Evolutionary conservation across 1,284 basidiomycete genomes (phyloP).

Genomic region (Trichosporon inkin): DNA sequence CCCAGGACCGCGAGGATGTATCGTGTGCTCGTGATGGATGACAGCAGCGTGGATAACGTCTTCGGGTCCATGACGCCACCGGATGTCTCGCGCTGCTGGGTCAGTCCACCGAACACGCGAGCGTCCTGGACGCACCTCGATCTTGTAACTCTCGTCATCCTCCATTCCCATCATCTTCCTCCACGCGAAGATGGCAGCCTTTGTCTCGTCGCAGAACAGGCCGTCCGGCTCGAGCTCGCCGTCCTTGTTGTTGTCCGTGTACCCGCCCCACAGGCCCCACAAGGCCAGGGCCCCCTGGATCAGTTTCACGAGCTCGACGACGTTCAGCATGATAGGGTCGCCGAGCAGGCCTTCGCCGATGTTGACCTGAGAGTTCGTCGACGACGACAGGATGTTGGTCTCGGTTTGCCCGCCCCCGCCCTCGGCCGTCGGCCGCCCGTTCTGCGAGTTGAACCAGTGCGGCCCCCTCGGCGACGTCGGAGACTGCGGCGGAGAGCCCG

Average conservation of each 20-base stretch:
- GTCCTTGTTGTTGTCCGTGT: constrained; percentile 11
- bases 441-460: not conserved
- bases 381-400: not conserved
- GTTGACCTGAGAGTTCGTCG: not conserved
- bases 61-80: constrained; percentile 47
- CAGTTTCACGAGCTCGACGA: constrained; percentile 42
- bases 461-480: constrained; percentile 13
- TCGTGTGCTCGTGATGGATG: constrained; percentile 40
- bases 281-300: constrained; percentile 40
- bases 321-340: constrained; percentile 35
- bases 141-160: constrained; percentile 37
- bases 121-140: constrained; percentile 34
- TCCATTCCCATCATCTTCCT: constrained; percentile 46
- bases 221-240: constrained; percentile 38
- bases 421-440: not conserved
- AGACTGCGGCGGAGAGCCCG: constrained; percentile 30
- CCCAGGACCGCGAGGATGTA: constrained; percentile 40
- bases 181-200: constrained; percentile 41
- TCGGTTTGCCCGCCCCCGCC: not conserved
- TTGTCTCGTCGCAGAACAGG: constrained; percentile 48
- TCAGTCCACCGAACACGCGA: not conserved
- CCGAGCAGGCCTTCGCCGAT: not conserved
- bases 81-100: constrained; percentile 41
- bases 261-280: constrained; percentile 36
- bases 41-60: constrained; percentile 40